Evolutionary conservation across 495 filamentous ascomycete species (phyloP), one percentile per base, ranked within the genome.

Genomic region (Polyplosphaeria fusca): DNA sequence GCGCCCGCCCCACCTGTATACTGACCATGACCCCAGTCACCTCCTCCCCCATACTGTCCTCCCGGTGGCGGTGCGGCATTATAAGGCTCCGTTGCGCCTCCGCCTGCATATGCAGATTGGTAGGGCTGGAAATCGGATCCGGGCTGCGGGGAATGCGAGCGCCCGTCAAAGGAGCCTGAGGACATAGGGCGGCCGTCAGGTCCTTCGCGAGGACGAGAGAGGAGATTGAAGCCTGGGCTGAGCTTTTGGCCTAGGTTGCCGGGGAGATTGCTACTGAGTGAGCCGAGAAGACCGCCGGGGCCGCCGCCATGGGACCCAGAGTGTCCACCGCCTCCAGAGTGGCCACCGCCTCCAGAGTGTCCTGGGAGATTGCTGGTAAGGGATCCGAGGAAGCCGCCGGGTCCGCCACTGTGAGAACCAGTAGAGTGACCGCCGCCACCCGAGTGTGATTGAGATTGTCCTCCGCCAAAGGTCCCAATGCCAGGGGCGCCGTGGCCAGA

Each of bases 51-150:
- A 18, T 42, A 42, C 7, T 35, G 7, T 14, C 7, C 30, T 7
- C 30, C 30, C 14, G 7, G 7, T 35, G 30, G 19, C 11, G 50
- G 47, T 27, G 45, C 45, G 28, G 20, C 35, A 2, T 52, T 40
- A 27, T 50, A 52, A 27, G 35, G 25, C 22, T 54, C 26, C 9
- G 42, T 51, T 11, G 55, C 43, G 2, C 22, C 37, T 37, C 49
- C 61, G 0, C 55, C 61, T 3, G 44, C 50, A 23, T 64, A 64
- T 5, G 49, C 22, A 18, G 55, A 59, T 24, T 64, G 35, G 47
- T 65, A 65, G 1, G 61, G 61, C 28, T 60, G 51, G 52, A 65
- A 65, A 19, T 18, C 18, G 19, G 55, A 55, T 55, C 61, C 59
- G 24, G 48, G 50, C 25, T 44, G 38, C 14, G 41, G 55, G 18